These are phyloP conservation scores for Phytophthora europaea DNA, from an alignment of 352 stramenopile species.

Conservation along the genomic window DNA sequence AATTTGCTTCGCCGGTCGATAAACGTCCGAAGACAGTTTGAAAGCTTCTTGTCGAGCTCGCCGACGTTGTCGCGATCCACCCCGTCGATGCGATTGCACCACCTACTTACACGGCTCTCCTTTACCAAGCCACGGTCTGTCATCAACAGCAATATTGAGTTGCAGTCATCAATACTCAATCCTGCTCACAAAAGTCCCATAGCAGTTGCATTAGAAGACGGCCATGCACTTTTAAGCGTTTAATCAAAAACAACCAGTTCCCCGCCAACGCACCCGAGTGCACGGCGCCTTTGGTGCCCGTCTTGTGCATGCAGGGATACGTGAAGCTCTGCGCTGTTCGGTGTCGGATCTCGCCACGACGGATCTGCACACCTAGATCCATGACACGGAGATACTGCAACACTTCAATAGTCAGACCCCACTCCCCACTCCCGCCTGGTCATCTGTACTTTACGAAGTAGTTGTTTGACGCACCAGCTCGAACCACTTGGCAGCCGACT, in stretches of 20 bases:
- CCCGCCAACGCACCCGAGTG: slow-evolving; percentile 51
- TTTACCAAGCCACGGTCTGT: slow-evolving; percentile 50
- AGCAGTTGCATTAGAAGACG: not conserved
- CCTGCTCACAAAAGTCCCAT: slow-evolving; percentile 32
- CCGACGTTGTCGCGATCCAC: slow-evolving; percentile 72
- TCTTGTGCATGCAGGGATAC: slow-evolving; percentile 71
- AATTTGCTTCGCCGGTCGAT: slow-evolving; percentile 44
- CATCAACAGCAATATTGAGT: slow-evolving; percentile 63
- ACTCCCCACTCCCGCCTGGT: too few relatives aligned
- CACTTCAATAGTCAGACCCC: not conserved
- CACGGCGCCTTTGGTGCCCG: slow-evolving; percentile 65
- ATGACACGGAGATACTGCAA: slow-evolving; percentile 72
- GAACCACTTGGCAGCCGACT: slow-evolving; percentile 68
- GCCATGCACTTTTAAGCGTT: not conserved
- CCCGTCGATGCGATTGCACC: slow-evolving; percentile 68
- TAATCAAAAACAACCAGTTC: not conserved
- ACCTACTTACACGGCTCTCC: slow-evolving; percentile 48
- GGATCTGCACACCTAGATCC: slow-evolving; percentile 75
- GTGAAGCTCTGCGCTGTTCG: slow-evolving; percentile 38
- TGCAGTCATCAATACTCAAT: slow-evolving; percentile 82
- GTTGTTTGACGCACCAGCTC: slow-evolving; percentile 46
- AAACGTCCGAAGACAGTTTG: slow-evolving; percentile 52
- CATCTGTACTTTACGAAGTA: not conserved
- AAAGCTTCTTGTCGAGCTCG: slow-evolving; percentile 62
- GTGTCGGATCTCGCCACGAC: slow-evolving; percentile 80